Evolutionary conservation across 169 alveolate species (phyloP), one percentile per base, ranked within the genome.

Genomic region (Cryptosporidium baileyi): DNA sequence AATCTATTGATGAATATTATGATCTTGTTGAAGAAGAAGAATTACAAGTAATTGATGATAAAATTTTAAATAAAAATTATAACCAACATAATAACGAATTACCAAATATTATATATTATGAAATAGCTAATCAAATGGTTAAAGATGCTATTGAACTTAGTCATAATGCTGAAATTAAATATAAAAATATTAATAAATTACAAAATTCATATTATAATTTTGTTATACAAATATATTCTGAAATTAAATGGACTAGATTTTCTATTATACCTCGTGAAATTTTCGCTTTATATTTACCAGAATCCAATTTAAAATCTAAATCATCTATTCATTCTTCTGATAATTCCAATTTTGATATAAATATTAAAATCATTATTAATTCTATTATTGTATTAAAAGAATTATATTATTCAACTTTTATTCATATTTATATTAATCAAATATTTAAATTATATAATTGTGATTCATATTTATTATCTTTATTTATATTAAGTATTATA

Each of bases 261-360:
- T 54, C 85, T 11, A 36, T 74, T 13, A 38, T 74, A 22, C 85
- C 85, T 26, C 30, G 85, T 0, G 85, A 74, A 32, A 74, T 74
- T 13, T 34, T 57, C 54, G 85, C 85, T 74, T 61, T 74, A 32
- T 54, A 74, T 57, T 60, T 74, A 32, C 85, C 85, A 24, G 85
- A 74, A 36, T 67, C 85, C 19, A 30, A 38, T 32, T 1, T 6
- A 2, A 57, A 3, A 11, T 15, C 34, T 19, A 30, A 30, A 57
- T 22, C 63, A 57, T 24, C 17, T 51, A n/a, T n/a, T n/a, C n/a
- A n/a, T n/a, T 51, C 63, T 19, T 13, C 5, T 3, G 1, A n/a
- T 11, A 30, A 41, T 24, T 19, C 9, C 5, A 74, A 59, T 13
- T 47, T 54, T 32, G 67, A 74, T 22, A 74, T 26, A 22, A 28